phyloP scores from a whole-genome alignment of 139 green algal genomes.

The Tetraselmis striata region DNA sequence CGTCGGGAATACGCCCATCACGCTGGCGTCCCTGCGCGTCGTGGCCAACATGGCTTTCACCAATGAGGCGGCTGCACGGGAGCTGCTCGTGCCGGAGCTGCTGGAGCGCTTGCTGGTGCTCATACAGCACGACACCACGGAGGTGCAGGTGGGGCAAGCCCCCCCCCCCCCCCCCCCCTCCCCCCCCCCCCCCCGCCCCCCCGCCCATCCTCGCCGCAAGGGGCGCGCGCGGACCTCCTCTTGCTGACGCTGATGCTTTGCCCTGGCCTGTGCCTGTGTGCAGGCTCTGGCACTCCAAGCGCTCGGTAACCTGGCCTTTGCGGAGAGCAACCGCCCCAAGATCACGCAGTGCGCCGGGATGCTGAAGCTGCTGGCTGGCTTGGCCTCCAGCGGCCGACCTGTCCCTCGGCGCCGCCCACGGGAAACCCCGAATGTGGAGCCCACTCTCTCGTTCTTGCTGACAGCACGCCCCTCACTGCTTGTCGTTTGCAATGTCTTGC shows the following conservation, averaged over 20 bases:
- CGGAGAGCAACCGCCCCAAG: conserved; percentile 30
- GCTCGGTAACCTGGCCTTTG: conserved; percentile 57
- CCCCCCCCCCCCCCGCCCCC: too few relatives aligned
- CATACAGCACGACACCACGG: conserved; percentile 14
- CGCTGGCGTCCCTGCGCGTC: neutral
- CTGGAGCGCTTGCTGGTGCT: conserved; percentile 30
- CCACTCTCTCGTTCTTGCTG: too few relatives aligned
- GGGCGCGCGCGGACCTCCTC: too few relatives aligned
- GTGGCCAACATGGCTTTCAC: conserved; percentile 23
- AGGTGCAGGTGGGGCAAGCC: neutral
- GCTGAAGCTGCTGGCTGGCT: conserved; percentile 30
- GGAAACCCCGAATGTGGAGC: neutral
- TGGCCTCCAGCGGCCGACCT: conserved; percentile 27
- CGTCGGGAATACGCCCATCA: neutral
- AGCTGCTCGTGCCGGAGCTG: conserved; percentile 31
- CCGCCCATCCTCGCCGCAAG: too few relatives aligned
- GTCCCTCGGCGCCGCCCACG: neutral
- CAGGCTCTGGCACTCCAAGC: conserved; percentile 46
- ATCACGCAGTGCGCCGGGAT: conserved; percentile 30
- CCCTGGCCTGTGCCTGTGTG: too few relatives aligned
- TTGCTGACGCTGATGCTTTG: too few relatives aligned
- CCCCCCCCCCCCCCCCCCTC: too few relatives aligned
- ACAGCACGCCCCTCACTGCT: too few relatives aligned
- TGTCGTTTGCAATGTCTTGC: too few relatives aligned
- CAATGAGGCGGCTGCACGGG: conserved; percentile 15